These are phyloP conservation scores for Salix exigua DNA, from an alignment of 345 rosid genomes.

Conservation along the genomic window DNA sequence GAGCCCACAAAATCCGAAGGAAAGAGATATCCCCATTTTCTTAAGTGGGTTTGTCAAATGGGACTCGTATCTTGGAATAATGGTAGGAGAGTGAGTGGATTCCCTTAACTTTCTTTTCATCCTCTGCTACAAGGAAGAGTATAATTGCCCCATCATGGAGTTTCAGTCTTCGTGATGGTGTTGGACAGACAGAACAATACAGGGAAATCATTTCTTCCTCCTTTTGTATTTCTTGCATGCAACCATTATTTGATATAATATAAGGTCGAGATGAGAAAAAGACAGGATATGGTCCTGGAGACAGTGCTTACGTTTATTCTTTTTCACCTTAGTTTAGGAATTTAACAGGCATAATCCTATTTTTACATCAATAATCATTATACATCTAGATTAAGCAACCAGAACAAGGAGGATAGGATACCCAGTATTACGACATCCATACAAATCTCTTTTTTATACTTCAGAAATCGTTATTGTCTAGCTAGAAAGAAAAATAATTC, in stretches of 20 bases:
- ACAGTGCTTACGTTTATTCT: neutral
- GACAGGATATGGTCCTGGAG: neutral
- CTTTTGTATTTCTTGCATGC: constrained; percentile 48
- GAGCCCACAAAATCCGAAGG: constrained; percentile 64
- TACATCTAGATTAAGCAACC: neutral
- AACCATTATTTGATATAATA: constrained; percentile 13
- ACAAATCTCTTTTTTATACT: neutral
- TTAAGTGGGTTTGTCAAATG: constrained; percentile 35
- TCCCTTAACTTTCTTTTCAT: constrained; percentile 16
- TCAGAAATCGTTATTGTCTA: neutral
- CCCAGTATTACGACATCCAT: neutral
- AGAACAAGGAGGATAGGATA: neutral
- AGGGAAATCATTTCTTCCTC: constrained; percentile 25
- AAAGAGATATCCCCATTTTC: constrained; percentile 48
- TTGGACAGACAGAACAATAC: constrained; percentile 32
- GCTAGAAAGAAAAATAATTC: too few species aligned
- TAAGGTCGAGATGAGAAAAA: neutral
- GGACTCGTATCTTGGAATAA: constrained; percentile 30
- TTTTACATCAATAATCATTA: neutral
- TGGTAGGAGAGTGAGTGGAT: constrained; percentile 14
- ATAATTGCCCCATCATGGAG: constrained; percentile 58
- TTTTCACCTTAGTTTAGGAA: neutral
- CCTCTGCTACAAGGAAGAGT: constrained; percentile 18
- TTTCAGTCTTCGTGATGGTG: constrained; percentile 29
- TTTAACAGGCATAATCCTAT: neutral